phyloP scores from a whole-genome alignment of 2,329 filamentous ascomycete species.

The Chrysoporthe puriensis region DNA sequence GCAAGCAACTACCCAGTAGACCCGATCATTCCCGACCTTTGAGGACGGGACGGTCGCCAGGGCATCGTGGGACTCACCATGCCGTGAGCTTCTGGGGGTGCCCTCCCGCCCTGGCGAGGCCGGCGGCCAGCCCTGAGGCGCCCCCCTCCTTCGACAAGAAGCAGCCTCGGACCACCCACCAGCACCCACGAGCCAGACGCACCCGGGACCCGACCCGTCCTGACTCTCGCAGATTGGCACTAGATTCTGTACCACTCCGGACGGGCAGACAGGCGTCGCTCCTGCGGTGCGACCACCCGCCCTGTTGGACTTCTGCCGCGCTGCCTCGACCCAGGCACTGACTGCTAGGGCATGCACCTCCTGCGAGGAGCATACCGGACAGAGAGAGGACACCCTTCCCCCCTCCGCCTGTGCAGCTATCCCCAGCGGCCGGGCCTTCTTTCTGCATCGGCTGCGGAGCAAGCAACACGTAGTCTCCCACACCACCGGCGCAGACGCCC shows the following conservation, averaged over 20 bases:
- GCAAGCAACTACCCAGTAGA: no score
- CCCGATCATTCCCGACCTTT: no score
- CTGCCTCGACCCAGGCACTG: neutral
- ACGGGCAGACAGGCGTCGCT: neutral
- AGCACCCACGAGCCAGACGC: neutral
- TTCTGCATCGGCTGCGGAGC: no score
- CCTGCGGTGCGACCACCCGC: neutral
- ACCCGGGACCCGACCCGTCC: neutral
- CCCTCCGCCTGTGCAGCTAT: neutral
- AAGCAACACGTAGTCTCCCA: no score
- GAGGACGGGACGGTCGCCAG: no score
- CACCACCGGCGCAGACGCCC: no score
- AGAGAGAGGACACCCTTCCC: neutral
- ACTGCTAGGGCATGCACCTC: neutral
- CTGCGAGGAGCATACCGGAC: no score
- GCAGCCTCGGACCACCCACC: neutral
- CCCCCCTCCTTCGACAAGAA: neutral
- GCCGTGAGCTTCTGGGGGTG: no score
- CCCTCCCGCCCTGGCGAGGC: neutral
- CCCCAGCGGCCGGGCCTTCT: no score
- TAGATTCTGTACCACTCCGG: neutral
- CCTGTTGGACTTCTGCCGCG: neutral
- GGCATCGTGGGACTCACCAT: no score
- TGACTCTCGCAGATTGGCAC: neutral
- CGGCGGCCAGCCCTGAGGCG: neutral